Base-by-base conservation (phyloP, 257 asterid species). In the Scutellaria minor region DNA sequence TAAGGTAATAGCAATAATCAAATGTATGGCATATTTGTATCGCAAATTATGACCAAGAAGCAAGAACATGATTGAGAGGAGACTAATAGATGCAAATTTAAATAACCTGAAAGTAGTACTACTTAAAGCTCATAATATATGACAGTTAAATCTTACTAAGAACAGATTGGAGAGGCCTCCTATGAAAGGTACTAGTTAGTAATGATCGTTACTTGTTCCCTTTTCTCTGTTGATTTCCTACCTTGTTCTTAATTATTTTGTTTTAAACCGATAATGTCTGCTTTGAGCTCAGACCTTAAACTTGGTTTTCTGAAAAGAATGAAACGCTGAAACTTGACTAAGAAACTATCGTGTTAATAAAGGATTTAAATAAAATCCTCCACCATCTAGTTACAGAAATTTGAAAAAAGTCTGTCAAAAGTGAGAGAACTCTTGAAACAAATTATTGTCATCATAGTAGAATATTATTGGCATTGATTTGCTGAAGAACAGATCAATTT, bases 251-350 rank as follows among this genome's bases (percentile, higher is more conserved):
- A 18, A 40, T 46, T 58, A 8, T 58, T 14, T 35, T 27, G 50
- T 60, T 48, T 50, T 60, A 18, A 37, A 47, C 41, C 7, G 51
- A 60, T n/a, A 39, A 46, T 40, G 53, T 67, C 46, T 24, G 37
- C 66, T 63, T n/a, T 31, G 47, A 56, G 41, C 46, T 47, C 75
- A 71, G 35, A 11, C 57, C 37, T 48, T 27, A 37, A 47, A 41
- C 13, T 6, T 13, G 40, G 27, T 69, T 54, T 13, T 41, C 54
- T 13, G 20, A 51, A 3, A 51, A 51, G 24, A 51, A 51, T 11
- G 10, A 44, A 1, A 64, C 5, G 20, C 5, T 13, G 24, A 14
- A 61, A 47, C 5, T 15, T 11, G 40, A 18, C 1, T 15, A 42
- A 40, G 18, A 24, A 53, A 20, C 40, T 6, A 37, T 68, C 42